Percentiles rank a stretch among this genome's conserved stretches.
These are phyloP conservation scores for Cladosporium phlei DNA, from an alignment of 2,329 filamentous ascomycete genomes.

Conservation along the genomic window DNA sequence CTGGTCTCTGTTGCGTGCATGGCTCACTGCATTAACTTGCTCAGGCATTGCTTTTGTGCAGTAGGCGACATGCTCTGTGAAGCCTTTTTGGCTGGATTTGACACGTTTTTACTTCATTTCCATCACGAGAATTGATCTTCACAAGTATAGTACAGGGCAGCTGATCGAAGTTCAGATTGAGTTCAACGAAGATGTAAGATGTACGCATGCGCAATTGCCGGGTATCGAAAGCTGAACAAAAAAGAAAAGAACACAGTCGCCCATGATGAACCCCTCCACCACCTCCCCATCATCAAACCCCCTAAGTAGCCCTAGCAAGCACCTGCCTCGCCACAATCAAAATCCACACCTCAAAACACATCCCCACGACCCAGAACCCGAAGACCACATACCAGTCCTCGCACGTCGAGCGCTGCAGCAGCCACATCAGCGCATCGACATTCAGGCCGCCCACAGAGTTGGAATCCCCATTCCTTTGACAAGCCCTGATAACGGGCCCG, in stretches of 20 bases:
- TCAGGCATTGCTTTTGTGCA: too few relatives aligned
- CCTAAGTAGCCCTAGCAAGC: slow-evolving; percentile 24
- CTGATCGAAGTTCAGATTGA: too few relatives aligned
- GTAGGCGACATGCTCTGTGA: too few relatives aligned
- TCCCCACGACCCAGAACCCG: slow-evolving; percentile 59
- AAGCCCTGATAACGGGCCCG: slow-evolving; percentile 46
- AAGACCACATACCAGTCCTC: slow-evolving; percentile 61
- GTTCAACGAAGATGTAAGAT: too few relatives aligned
- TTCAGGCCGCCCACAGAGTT: slow-evolving; percentile 51
- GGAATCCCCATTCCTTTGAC: slow-evolving; percentile 40
- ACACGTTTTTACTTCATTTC: too few relatives aligned
- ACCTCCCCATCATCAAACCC: slow-evolving; percentile 16
- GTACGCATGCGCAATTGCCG: background rate
- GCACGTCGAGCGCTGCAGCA: slow-evolving; percentile 60
- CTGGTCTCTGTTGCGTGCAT: too few relatives aligned
- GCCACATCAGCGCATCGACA: slow-evolving; percentile 55
- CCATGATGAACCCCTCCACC: background rate
- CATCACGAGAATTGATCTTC: too few relatives aligned
- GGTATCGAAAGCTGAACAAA: background rate
- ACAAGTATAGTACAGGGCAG: too few relatives aligned
- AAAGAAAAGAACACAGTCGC: background rate
- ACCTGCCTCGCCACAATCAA: slow-evolving; percentile 50
- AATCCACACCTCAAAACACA: slow-evolving; percentile 62
- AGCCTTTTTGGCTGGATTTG: too few relatives aligned
- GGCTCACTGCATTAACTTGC: too few relatives aligned